Conservation (phyloP, 2,329 filamentous ascomycete species). For the Colletotrichum sp. region DNA sequence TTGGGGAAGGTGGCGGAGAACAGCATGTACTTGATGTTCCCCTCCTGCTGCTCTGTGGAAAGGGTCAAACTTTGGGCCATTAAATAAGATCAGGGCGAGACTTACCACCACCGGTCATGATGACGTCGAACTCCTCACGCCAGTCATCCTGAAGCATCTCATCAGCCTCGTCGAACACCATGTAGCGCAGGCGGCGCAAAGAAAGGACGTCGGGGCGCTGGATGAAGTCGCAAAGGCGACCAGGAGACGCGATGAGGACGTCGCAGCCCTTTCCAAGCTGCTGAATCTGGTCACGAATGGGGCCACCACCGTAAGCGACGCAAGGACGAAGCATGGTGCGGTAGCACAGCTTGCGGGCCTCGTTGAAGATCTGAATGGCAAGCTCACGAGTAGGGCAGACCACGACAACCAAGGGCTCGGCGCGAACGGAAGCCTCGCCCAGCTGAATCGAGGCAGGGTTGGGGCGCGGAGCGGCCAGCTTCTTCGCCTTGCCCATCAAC, state of each 20-base stretch:
- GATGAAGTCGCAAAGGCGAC: constrained; percentile 86
- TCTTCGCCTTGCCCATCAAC: constrained; percentile 95
- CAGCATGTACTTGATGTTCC: constrained; percentile 73
- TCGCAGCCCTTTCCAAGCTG: constrained; percentile 88
- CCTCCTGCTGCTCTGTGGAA: constrained; percentile 73
- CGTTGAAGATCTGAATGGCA: constrained; percentile 93
- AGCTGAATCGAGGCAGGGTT: constrained; percentile 62
- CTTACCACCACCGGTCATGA: constrained; percentile 83
- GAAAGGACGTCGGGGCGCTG: constrained; percentile 70
- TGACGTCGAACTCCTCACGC: constrained; percentile 74
- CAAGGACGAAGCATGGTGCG: constrained; percentile 92
- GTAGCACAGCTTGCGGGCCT: constrained; percentile 91
- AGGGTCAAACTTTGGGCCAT: constrained; percentile 24
- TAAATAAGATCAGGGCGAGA: constrained; percentile 12
- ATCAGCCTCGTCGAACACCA: constrained; percentile 92
- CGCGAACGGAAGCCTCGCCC: constrained; percentile 59
- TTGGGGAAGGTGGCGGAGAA: constrained; percentile 96
- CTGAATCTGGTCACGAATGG: constrained; percentile 69
- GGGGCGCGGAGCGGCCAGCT: constrained; percentile 79
- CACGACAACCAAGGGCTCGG: constrained; percentile 87
- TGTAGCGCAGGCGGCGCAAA: constrained; percentile 77
- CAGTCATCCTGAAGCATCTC: constrained; percentile 86
- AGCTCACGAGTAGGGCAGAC: constrained; percentile 89
- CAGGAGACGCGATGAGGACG: constrained; percentile 85
- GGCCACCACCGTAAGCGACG: constrained; percentile 86